Percentiles rank a stretch among this genome's conserved stretches.
Conservation (phyloP, 306 rosid genomes). For the Boehmeria nivea region DNA sequence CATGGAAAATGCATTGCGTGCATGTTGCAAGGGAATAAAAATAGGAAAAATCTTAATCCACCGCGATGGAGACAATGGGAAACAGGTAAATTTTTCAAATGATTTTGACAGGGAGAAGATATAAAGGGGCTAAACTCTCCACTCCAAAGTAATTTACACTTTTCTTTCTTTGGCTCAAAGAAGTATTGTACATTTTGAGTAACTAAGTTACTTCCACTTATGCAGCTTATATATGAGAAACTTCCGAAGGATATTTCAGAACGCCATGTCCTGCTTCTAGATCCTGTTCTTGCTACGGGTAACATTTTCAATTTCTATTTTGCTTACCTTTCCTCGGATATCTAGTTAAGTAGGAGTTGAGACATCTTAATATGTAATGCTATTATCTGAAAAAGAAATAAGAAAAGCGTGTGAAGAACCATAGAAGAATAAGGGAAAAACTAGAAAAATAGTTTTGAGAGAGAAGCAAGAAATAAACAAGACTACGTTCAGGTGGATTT, state of each 20-base stretch:
- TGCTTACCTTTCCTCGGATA: background rate
- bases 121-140: constrained; percentile 9
- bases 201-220: constrained; percentile 17
- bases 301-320: constrained; percentile 10
- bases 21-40: constrained; percentile 97
- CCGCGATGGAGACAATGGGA: constrained; percentile 93
- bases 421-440: no score
- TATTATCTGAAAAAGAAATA: no score
- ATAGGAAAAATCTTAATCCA: constrained; percentile 97
- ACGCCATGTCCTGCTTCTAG: constrained; percentile 96
- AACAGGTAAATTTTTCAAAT: constrained; percentile 52
- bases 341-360: no score
- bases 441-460: background rate
- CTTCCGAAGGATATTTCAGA: constrained; percentile 96
- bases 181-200: background rate
- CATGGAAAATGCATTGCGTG: constrained; percentile 97
- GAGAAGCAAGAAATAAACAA: background rate
- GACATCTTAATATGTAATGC: no score
- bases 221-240: constrained; percentile 94
- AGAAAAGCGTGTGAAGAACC: no score
- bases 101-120: constrained; percentile 5
- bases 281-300: constrained; percentile 99
- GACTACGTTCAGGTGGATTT: no score
- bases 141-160: background rate
- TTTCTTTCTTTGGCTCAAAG: background rate